Evolutionary conservation across 2,329 filamentous ascomycete species (phyloP).

Genomic region (Mycosphaerella arachidis): DNA sequence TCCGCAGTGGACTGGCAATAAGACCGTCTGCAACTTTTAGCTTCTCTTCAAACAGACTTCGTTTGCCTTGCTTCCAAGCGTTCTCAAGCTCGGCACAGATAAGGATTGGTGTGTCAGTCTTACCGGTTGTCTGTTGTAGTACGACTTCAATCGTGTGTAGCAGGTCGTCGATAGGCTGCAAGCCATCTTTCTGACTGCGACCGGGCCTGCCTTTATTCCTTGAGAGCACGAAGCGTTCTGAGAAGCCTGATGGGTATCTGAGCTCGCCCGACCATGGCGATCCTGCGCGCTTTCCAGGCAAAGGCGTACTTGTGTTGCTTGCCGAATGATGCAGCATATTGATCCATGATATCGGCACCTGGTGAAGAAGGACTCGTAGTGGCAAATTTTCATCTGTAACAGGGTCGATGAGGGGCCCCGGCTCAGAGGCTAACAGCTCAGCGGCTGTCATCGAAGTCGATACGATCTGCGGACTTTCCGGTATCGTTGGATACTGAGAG

Average conservation of each 20-base stretch:
- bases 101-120: not conserved
- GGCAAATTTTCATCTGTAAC: not conserved
- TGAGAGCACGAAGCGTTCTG: slow-evolving; percentile 5
- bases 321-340: slow-evolving; percentile 9
- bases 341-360: not conserved
- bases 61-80: not conserved
- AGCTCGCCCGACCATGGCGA: not conserved
- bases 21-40: not conserved
- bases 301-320: not conserved
- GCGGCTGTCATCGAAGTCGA: not conserved
- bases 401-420: not conserved
- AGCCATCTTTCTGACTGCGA: not conserved
- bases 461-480: not conserved
- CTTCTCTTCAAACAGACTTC: not conserved
- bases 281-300: not conserved
- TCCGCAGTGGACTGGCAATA: not conserved
- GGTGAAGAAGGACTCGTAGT: not conserved
- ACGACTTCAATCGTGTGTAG: not conserved
- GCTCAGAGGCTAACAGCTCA: not conserved
- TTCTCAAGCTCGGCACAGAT: not conserved
- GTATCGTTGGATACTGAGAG: not conserved
- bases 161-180: slow-evolving; percentile 4
- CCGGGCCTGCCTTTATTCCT: not conserved
- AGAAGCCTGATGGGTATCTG: slow-evolving; percentile 6
- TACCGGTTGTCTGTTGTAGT: not conserved